phyloP scores from a whole-genome alignment of 148 eudicot genomes.

The Linanthus parryae region DNA sequence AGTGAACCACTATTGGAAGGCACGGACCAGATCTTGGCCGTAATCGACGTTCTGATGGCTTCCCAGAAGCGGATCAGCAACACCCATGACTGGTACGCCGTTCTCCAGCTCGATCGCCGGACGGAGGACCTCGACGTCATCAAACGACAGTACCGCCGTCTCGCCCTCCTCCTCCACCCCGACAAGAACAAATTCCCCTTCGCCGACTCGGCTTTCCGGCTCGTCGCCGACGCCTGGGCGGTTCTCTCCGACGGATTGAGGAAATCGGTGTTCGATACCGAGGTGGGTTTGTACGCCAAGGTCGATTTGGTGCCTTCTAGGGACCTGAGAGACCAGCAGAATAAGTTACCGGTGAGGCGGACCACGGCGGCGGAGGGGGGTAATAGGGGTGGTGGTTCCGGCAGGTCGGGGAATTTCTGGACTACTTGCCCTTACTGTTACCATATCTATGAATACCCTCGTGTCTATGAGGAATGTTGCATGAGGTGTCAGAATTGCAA shows the following conservation, averaged over 20 bases:
- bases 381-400: neutral
- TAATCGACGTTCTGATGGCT: conserved; percentile 65
- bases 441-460: conserved; percentile 59
- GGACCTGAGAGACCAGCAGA: conserved; percentile 9
- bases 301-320: conserved; percentile 38
- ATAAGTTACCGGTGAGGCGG: conserved; percentile 53
- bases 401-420: conserved; percentile 42
- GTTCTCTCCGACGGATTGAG: conserved; percentile 1
- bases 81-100: conserved; percentile 60
- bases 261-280: conserved; percentile 34
- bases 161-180: conserved; percentile 13
- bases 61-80: conserved; percentile 45
- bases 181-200: conserved; percentile 5
- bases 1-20: conserved; percentile 66
- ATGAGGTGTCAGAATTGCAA: conserved; percentile 64
- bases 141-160: conserved; percentile 4
- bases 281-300: conserved; percentile 26
- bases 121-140: conserved; percentile 19
- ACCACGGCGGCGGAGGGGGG: conserved; percentile 21
- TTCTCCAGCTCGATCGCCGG: conserved; percentile 53
- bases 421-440: conserved; percentile 92
- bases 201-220: conserved; percentile 8
- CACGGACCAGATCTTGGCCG: conserved; percentile 87
- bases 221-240: conserved; percentile 8
- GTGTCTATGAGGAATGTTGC: conserved; percentile 56